Evolutionary conservation across 768 basidiomycete genomes (phyloP).

Genomic region (Lactarius deliciosus): DNA sequence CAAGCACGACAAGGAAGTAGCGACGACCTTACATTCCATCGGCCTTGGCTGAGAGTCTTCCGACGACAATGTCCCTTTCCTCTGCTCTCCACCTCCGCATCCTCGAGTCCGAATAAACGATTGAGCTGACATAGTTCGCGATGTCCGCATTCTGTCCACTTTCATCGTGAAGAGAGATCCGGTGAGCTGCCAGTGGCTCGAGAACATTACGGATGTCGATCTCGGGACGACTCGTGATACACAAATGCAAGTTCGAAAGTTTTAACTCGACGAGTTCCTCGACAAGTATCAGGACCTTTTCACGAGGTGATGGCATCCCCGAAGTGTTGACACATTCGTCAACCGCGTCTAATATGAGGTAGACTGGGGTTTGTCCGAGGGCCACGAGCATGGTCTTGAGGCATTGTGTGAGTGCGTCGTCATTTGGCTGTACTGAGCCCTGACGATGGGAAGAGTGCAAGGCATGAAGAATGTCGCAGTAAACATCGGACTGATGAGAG

Average conservation of each 20-base stretch:
- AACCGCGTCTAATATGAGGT: not conserved
- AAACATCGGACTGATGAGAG: constrained; percentile 3
- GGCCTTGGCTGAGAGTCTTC: not conserved
- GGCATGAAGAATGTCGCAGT: not conserved
- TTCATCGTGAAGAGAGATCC: not conserved
- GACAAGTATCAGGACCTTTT: not conserved
- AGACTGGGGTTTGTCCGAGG: not conserved
- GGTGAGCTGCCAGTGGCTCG: not conserved
- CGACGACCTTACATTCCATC: constrained; percentile 3
- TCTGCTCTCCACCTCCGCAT: not conserved
- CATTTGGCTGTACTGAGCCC: not conserved
- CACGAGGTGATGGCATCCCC: not conserved
- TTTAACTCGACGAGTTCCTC: not conserved
- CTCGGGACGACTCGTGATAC: not conserved
- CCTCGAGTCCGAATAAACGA: not conserved
- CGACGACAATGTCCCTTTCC: too few species aligned
- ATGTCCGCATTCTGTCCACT: not conserved
- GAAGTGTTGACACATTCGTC: not conserved
- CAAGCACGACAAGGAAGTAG: too few species aligned
- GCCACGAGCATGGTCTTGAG: not conserved
- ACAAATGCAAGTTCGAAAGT: not conserved
- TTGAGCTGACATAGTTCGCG: not conserved
- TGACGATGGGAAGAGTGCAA: not conserved
- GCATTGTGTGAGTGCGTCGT: not conserved
- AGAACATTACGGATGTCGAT: not conserved